A percentile compares a stretch with the other conserved stretches of the same genome.
Conservation (phyloP, 352 stramenopile genomes). For the Pythium angustatum region DNA sequence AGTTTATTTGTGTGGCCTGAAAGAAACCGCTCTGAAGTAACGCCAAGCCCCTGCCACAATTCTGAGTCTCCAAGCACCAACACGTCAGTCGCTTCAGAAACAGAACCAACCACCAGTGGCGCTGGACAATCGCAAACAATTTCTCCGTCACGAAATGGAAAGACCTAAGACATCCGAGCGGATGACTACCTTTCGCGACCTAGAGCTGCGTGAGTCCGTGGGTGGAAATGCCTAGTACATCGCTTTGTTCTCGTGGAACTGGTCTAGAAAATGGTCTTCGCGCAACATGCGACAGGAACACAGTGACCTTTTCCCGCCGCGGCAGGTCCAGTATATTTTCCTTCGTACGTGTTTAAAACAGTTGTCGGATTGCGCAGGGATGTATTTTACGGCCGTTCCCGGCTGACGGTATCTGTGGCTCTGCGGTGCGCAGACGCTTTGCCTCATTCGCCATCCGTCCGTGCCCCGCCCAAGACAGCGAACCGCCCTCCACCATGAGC, state of each 20-base stretch:
- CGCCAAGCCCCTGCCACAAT: neutral
- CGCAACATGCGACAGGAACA: constrained; percentile 15
- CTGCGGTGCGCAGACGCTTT: constrained; percentile 1
- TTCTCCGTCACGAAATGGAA: too few species aligned
- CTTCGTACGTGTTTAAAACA: constrained; percentile 35
- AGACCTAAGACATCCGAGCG: too few species aligned
- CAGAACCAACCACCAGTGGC: neutral
- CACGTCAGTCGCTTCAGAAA: constrained; percentile 27
- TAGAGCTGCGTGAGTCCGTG: too few species aligned
- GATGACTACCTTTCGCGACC: too few species aligned
- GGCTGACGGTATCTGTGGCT: constrained; percentile 17
- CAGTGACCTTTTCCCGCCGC: neutral
- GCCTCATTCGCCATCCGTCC: constrained; percentile 69
- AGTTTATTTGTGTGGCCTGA: constrained; percentile 21
- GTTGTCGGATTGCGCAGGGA: constrained; percentile 11
- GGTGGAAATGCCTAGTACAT: too few species aligned
- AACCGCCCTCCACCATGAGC: constrained; percentile 45
- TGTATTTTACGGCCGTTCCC: constrained; percentile 36
- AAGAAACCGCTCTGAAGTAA: constrained; percentile 24
- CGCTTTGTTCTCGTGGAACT: neutral
- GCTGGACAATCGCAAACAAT: constrained; percentile 13
- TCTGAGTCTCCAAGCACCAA: constrained; percentile 25
- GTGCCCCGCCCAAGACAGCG: constrained; percentile 38
- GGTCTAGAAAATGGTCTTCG: neutral
- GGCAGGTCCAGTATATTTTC: neutral